These are phyloP conservation scores for Edaphochlamys debaryana DNA, from an alignment of 139 green algal species.

Conservation along the genomic window DNA sequence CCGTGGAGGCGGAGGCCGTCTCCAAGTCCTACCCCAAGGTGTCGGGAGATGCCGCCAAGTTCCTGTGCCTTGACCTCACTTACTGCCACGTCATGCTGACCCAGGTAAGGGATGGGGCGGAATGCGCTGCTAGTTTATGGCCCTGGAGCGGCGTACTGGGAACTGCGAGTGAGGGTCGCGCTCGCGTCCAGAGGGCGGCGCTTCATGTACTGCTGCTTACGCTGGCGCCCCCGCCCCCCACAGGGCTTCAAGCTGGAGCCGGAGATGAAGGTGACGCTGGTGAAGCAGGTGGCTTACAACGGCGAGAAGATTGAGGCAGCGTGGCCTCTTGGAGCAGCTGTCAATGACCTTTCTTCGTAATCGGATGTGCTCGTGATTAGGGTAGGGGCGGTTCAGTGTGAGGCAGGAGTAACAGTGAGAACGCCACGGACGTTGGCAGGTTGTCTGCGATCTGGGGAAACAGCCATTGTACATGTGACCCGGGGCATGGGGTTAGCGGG, in stretches of 20 bases:
- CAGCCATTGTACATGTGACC: no score
- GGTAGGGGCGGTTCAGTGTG: no score
- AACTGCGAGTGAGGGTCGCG: no score
- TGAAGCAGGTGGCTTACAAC: conserved; percentile 88
- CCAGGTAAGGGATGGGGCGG: not conserved
- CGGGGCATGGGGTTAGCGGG: no score
- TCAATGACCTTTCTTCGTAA: conserved; percentile 63
- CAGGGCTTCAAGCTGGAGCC: conserved; percentile 82
- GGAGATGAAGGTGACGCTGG: conserved; percentile 49
- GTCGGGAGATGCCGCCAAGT: conserved; percentile 54
- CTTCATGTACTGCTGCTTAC: no score
- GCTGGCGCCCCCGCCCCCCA: no score
- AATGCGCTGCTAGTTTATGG: no score
- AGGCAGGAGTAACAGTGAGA: no score
- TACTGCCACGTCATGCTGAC: conserved; percentile 90
- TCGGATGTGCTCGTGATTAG: not conserved
- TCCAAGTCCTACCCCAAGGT: conserved; percentile 30
- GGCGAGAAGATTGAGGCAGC: conserved; percentile 87
- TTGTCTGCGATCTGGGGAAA: no score
- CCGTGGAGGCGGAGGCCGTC: conserved; percentile 17
- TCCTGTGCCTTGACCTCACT: conserved; percentile 93
- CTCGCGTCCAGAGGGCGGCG: no score
- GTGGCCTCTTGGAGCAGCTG: conserved; percentile 92
- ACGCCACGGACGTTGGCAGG: no score
- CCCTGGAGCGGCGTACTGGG: no score